These are phyloP conservation scores for Hirsutella thompsonii DNA, from an alignment of 2,329 filamentous ascomycete genomes.

Conservation along the genomic window DNA sequence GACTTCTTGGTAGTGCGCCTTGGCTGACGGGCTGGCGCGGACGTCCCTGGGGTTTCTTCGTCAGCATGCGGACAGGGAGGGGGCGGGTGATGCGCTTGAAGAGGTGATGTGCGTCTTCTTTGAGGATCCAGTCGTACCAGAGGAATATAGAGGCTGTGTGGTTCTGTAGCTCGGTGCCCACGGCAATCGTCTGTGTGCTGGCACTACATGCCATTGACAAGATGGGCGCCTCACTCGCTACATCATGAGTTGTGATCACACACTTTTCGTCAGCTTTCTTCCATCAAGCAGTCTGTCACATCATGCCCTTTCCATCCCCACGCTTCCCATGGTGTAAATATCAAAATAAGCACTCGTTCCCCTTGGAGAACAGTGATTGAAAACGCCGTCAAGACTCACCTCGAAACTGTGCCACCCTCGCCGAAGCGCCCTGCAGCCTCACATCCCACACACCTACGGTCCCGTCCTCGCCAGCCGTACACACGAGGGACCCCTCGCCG, in stretches of 20 bases:
- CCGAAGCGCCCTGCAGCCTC: conserved; percentile 27
- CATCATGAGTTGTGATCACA: not conserved
- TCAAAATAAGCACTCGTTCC: too few relatives aligned
- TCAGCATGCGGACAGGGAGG: too few relatives aligned
- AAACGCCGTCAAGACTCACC: conserved; percentile 21
- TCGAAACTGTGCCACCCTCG: conserved; percentile 29
- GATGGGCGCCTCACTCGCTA: conserved; percentile 38
- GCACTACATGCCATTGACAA: conserved; percentile 52
- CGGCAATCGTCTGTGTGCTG: conserved; percentile 46
- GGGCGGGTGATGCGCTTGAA: too few relatives aligned
- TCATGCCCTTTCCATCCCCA: too few relatives aligned
- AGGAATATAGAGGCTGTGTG: conserved; percentile 47
- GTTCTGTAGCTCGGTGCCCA: conserved; percentile 60
- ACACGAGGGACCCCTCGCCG: conserved; percentile 36
- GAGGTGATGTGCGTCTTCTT: too few relatives aligned
- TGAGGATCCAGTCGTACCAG: too few relatives aligned
- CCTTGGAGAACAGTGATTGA: too few relatives aligned
- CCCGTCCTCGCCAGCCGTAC: conserved; percentile 62
- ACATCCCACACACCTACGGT: conserved; percentile 54
- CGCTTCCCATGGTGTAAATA: too few relatives aligned
- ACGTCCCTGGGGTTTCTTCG: conserved; percentile 45
- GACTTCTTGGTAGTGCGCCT: conserved; percentile 46
- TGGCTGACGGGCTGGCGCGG: conserved; percentile 31
- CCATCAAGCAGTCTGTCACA: not conserved
- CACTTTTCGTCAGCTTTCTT: not conserved